phyloP scores from a whole-genome alignment of 2,329 filamentous ascomycete genomes.

The Colletotrichum camelliae region DNA sequence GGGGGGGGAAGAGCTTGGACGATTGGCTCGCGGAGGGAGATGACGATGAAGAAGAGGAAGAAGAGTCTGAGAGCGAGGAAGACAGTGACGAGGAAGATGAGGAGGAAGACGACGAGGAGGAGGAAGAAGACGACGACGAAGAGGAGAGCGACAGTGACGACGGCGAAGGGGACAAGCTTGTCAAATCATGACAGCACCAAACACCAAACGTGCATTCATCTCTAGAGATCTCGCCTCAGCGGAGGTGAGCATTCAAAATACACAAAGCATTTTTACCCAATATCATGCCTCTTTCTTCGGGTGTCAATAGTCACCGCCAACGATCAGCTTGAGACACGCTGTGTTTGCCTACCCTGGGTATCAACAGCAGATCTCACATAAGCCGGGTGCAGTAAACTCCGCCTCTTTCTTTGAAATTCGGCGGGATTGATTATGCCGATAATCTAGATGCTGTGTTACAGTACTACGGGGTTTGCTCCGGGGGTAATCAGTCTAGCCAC shows the following conservation, averaged over 20 bases:
- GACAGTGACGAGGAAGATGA: conserved; percentile 57
- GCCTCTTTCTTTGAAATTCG: not conserved
- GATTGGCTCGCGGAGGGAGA: conserved; percentile 87
- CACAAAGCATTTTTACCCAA: not conserved
- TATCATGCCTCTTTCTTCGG: too few relatives aligned
- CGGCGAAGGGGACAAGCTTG: conserved; percentile 39
- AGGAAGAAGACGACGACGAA: conserved; percentile 47
- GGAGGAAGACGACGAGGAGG: conserved; percentile 51
- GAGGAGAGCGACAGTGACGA: conserved; percentile 37
- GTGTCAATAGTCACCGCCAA: not conserved
- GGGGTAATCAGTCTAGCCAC: not conserved
- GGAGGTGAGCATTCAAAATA: not conserved
- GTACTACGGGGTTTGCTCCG: not conserved
- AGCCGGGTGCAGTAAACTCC: not conserved
- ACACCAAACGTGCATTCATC: too few relatives aligned
- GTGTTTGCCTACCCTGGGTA: not conserved
- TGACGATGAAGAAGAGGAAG: conserved; percentile 52
- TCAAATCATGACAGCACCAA: conserved; percentile 35
- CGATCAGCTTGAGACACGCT: not conserved
- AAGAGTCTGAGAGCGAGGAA: conserved; percentile 53
- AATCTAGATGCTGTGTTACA: not conserved
- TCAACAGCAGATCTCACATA: not conserved
- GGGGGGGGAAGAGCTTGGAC: conserved; percentile 80
- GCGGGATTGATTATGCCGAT: not conserved
- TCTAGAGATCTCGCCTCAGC: not conserved